Conservation (phyloP, 2,329 filamentous ascomycete genomes). For the Exophiala sp. region DNA sequence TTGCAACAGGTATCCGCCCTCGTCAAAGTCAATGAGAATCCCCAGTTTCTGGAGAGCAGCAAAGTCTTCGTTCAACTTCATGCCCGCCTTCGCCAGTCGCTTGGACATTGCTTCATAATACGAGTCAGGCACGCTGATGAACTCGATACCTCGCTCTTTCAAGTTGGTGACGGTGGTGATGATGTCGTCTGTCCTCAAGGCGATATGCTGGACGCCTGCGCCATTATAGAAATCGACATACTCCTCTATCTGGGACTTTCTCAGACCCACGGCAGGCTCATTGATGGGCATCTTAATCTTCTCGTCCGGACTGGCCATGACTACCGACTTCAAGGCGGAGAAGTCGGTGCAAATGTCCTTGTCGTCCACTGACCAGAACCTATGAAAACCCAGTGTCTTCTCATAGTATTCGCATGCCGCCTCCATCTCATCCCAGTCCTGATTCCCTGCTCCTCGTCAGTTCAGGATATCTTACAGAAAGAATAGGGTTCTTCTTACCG, state of each 20-base stretch:
- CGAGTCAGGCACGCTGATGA: slow-evolving; percentile 79
- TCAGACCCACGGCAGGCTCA: slow-evolving; percentile 84
- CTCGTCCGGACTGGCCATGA: slow-evolving; percentile 82
- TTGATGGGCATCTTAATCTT: slow-evolving; percentile 98
- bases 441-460: slow-evolving; percentile 50
- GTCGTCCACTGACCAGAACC: slow-evolving; percentile 96
- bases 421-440: slow-evolving; percentile 87
- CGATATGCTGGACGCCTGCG: slow-evolving; percentile 88
- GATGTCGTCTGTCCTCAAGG: slow-evolving; percentile 75
- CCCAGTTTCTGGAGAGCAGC: slow-evolving; percentile 69
- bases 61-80: slow-evolving; percentile 68
- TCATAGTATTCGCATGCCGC: slow-evolving; percentile 69
- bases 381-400: slow-evolving; percentile 82
- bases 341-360: slow-evolving; percentile 88
- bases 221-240: slow-evolving; percentile 86
- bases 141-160: slow-evolving; percentile 81
- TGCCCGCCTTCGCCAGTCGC: slow-evolving; percentile 59
- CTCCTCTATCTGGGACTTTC: slow-evolving; percentile 91
- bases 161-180: slow-evolving; percentile 69
- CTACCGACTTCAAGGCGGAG: slow-evolving; percentile 78
- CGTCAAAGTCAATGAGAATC: slow-evolving; percentile 92
- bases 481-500: slow-evolving; percentile 42
- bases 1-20: slow-evolving; percentile 74
- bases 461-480: not conserved
- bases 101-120: slow-evolving; percentile 76